Evolutionary conservation across 495 filamentous ascomycete species (phyloP).

Genomic region (Hypoxylon cercidicola): DNA sequence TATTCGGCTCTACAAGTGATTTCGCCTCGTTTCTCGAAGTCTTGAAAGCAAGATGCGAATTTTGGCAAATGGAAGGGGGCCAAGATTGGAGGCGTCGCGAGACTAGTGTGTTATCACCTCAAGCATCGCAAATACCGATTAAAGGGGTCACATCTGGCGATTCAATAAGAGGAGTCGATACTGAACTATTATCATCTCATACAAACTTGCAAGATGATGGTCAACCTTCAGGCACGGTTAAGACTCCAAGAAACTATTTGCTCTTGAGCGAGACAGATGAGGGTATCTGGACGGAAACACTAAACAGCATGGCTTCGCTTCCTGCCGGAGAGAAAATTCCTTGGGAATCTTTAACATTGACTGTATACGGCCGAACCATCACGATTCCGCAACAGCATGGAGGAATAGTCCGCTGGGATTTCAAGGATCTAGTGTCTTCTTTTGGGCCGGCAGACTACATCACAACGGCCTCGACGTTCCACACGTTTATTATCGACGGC

Average conservation of each 20-base stretch:
- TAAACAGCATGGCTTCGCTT: conserved; percentile 15
- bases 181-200: conserved; percentile 4
- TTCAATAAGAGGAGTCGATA: conserved; percentile 10
- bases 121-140: not conserved
- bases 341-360: conserved; percentile 62
- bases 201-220: conserved; percentile 4
- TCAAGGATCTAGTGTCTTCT: conserved; percentile 65
- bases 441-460: conserved; percentile 80
- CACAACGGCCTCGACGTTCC: conserved; percentile 73
- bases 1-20: conserved; percentile 66
- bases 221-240: conserved; percentile 7
- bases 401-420: conserved; percentile 66
- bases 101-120: conserved; percentile 31
- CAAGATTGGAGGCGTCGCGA: conserved; percentile 72
- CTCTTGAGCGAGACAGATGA: conserved; percentile 34
- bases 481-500: conserved; percentile 71
- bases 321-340: conserved; percentile 17
- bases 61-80: conserved; percentile 75
- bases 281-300: conserved; percentile 21
- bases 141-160: conserved; percentile 15
- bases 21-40: conserved; percentile 75
- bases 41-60: conserved; percentile 72
- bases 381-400: conserved; percentile 59
- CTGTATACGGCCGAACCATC: conserved; percentile 69
- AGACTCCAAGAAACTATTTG: conserved; percentile 48